These are phyloP conservation scores for Lumnitzera littorea DNA, from an alignment of 345 rosid species.

Conservation along the genomic window DNA sequence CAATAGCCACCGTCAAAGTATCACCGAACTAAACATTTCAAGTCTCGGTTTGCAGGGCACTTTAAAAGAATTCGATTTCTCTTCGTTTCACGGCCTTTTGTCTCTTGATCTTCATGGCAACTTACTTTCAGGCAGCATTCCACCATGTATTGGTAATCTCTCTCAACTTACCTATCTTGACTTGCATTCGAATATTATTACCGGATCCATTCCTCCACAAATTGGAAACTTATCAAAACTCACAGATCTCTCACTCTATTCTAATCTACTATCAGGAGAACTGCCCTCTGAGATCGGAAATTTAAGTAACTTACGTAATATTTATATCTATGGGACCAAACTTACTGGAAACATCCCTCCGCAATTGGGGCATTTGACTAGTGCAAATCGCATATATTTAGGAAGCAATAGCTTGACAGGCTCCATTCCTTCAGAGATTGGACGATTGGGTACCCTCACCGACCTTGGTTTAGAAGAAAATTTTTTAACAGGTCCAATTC, in stretches of 20 bases:
- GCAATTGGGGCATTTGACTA: neutral
- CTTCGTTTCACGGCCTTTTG: constrained; percentile 8
- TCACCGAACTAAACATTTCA: constrained; percentile 6
- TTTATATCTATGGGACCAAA: too few species aligned
- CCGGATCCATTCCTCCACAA: too few species aligned
- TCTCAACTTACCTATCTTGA: constrained; percentile 13
- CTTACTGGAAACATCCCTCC: too few species aligned
- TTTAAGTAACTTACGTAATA: too few species aligned
- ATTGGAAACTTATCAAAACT: neutral
- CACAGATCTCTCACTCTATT: neutral
- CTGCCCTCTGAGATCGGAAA: too few species aligned
- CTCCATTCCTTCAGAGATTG: neutral
- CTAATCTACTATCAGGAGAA: too few species aligned
- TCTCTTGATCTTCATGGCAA: neutral
- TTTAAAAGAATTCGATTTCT: constrained; percentile 10
- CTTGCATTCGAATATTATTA: neutral
- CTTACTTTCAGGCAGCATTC: constrained; percentile 15
- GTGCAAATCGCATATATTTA: neutral
- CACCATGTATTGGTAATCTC: constrained; percentile 14
- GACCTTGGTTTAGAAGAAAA: neutral
- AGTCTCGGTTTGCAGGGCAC: constrained; percentile 3
- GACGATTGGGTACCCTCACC: neutral
- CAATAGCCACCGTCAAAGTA: neutral
- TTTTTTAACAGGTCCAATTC: neutral
- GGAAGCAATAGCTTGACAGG: neutral